phyloP scores from a whole-genome alignment of 2,329 filamentous ascomycete species.

The Keithomyces neogunnii region DNA sequence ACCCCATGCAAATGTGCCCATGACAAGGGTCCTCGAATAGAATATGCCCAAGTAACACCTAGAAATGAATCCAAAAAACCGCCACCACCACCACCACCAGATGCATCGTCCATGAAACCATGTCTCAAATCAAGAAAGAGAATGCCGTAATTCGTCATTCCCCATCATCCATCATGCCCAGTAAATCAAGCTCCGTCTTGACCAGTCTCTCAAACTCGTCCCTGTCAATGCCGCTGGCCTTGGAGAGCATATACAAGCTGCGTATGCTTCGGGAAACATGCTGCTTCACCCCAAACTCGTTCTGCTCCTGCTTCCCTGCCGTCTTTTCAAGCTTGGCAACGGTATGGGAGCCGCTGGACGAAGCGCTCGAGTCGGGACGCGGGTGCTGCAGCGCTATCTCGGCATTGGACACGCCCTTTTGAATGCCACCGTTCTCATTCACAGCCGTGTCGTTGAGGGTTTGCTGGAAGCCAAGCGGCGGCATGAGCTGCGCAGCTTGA shows the following conservation, averaged over 20 bases:
- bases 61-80: not conserved
- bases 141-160: constrained; percentile 12
- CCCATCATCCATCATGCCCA: constrained; percentile 59
- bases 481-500: constrained; percentile 20
- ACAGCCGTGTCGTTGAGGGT: constrained; percentile 8
- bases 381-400: constrained; percentile 37
- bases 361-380: constrained; percentile 49
- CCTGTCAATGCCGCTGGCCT: constrained; percentile 61
- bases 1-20: not conserved
- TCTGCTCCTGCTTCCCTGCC: constrained; percentile 49
- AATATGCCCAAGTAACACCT: not conserved
- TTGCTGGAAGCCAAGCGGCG: constrained; percentile 21
- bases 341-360: constrained; percentile 45
- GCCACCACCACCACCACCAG: not conserved
- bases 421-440: constrained; percentile 11
- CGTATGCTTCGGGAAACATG: constrained; percentile 71
- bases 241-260: constrained; percentile 65
- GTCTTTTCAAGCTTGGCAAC: constrained; percentile 54
- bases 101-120: not conserved
- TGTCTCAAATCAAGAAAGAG: not conserved
- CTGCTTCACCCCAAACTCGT: constrained; percentile 67
- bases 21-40: not conserved
- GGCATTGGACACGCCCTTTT: constrained; percentile 8
- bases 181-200: constrained; percentile 60
- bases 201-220: constrained; percentile 69